Conservation (phyloP, 805 yeast genomes). For the Candida qinlingensis region DNA sequence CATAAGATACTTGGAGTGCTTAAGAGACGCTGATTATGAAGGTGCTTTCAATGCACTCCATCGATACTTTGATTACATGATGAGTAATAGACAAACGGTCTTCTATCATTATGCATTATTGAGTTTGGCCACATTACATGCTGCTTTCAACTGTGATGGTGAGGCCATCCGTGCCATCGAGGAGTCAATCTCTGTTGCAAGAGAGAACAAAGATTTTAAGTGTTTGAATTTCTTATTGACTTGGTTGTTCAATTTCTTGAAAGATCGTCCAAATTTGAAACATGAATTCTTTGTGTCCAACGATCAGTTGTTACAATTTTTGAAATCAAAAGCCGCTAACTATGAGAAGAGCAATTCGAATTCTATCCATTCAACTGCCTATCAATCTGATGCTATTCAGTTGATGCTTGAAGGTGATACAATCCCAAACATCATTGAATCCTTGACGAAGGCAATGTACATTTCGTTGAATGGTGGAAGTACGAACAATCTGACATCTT, state of each 20-base stretch:
- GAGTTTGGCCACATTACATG: constrained; percentile 66
- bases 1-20: constrained; percentile 53
- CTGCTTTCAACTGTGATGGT: constrained; percentile 55
- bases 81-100: constrained; percentile 55
- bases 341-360: constrained; percentile 11
- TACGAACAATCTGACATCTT: constrained; percentile 24
- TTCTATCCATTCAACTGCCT: constrained; percentile 48
- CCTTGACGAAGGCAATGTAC: constrained; percentile 50
- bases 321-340: constrained; percentile 28
- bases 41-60: constrained; percentile 49
- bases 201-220: constrained; percentile 71
- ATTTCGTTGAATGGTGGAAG: constrained; percentile 43
- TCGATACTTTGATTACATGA: constrained; percentile 70
- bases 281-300: constrained; percentile 50
- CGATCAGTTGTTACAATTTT: constrained; percentile 60
- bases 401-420: constrained; percentile 47
- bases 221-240: constrained; percentile 26
- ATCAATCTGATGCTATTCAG: constrained; percentile 58
- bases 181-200: constrained; percentile 82
- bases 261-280: constrained; percentile 55
- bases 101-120: constrained; percentile 76
- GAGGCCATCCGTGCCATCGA: constrained; percentile 72
- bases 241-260: constrained; percentile 37
- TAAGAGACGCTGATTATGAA: constrained; percentile 55
- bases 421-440: constrained; percentile 43